Evolutionary conservation across 108 stramenopile species (phyloP).

Genomic region (Thalassiosira profunda): DNA sequence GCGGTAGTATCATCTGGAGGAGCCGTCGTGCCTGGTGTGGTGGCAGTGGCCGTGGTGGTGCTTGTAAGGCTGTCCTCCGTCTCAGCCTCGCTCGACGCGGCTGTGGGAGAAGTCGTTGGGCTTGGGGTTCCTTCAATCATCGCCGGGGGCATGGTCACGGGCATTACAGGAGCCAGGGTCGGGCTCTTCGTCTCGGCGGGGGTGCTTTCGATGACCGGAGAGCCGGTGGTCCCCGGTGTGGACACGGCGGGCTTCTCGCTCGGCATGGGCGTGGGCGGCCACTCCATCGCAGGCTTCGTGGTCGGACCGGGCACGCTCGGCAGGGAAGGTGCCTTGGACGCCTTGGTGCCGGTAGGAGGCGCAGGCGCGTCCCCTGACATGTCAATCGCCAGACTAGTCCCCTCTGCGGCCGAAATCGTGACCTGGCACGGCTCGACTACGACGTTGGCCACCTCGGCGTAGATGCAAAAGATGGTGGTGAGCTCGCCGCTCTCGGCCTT

Average conservation of each 20-base stretch:
- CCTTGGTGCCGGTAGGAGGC: neutral
- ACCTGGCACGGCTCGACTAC: constrained; percentile 12
- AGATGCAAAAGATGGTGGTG: constrained; percentile 26
- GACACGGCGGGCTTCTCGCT: no score
- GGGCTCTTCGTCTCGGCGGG: neutral
- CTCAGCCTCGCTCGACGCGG: no score
- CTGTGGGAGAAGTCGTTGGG: neutral
- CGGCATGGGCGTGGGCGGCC: neutral
- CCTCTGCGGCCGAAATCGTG: constrained; percentile 23
- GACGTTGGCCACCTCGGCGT: constrained; percentile 14
- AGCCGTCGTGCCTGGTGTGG: neutral
- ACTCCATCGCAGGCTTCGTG: constrained; percentile 7
- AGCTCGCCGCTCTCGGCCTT: constrained; percentile 28
- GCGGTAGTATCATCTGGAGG: neutral
- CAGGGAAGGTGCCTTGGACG: neutral
- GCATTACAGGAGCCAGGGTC: constrained; percentile 11
- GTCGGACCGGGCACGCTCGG: neutral
- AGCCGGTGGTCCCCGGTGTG: no score
- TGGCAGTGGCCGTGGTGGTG: no score
- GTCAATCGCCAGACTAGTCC: constrained; percentile 25
- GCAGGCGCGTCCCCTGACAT: neutral
- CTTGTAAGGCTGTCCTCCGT: neutral
- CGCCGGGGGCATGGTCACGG: constrained; percentile 1
- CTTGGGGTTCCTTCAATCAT: no score
- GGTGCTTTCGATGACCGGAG: no score